Percentiles rank a stretch among this genome's conserved stretches.
phyloP scores from a whole-genome alignment of 2,329 filamentous ascomycete genomes.

The Acrodontium crateriforme region DNA sequence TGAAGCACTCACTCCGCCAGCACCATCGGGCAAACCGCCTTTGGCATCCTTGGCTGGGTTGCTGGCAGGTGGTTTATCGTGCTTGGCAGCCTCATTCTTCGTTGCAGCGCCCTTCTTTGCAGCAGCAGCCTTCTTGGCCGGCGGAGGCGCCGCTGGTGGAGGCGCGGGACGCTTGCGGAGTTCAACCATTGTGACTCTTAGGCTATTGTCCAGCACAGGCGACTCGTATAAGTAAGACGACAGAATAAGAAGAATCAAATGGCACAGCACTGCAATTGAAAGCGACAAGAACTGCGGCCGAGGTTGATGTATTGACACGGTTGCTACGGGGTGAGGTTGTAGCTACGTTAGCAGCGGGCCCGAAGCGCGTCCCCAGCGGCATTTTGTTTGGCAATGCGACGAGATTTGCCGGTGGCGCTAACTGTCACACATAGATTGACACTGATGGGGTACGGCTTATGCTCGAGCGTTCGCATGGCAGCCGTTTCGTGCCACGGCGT shows the following conservation, averaged over 20 bases:
- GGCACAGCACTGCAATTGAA: too few species aligned
- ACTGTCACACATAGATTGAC: too few species aligned
- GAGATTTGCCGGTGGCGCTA: too few species aligned
- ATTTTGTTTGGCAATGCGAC: too few species aligned
- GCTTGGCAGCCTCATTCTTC: conserved; percentile 12
- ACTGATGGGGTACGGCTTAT: too few species aligned
- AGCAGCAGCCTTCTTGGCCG: conserved; percentile 31
- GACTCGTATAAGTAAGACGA: not conserved
- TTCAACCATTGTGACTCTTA: conserved; percentile 35
- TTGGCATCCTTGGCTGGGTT: conserved; percentile 8
- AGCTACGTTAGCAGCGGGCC: too few species aligned
- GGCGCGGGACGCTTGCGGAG: conserved; percentile 49
- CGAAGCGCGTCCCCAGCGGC: too few species aligned
- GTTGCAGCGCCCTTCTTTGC: conserved; percentile 22
- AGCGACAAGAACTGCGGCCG: too few species aligned
- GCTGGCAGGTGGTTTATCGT: conserved; percentile 4
- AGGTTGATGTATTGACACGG: too few species aligned
- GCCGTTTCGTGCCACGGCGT: too few species aligned
- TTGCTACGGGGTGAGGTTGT: too few species aligned
- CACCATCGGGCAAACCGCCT: conserved; percentile 7
- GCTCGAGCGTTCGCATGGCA: too few species aligned
- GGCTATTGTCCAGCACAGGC: not conserved
- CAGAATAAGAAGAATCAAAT: not conserved
- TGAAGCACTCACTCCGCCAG: conserved; percentile 7
- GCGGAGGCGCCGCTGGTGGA: conserved; percentile 33